These are phyloP conservation scores for Castanopsis chinensis DNA, from an alignment of 306 rosid species.

Conservation along the genomic window DNA sequence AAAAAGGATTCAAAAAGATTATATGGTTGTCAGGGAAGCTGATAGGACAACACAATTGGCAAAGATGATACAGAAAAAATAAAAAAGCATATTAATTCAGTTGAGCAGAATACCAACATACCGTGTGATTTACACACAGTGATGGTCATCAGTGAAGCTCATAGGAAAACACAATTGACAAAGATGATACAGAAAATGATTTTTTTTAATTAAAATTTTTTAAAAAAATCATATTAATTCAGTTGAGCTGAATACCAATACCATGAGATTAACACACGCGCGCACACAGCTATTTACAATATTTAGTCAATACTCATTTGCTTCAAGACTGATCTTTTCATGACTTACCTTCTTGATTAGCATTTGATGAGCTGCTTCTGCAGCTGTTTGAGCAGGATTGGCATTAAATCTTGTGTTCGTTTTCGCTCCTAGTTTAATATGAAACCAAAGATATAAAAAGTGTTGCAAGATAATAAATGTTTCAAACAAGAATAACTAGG, in stretches of 20 bases:
- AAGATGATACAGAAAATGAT: neutral
- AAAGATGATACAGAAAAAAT: no score
- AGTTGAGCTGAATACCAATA: neutral
- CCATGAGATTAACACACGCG: neutral
- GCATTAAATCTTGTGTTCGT: constrained; percentile 44
- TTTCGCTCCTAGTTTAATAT: constrained; percentile 43
- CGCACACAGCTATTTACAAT: neutral
- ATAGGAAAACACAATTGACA: neutral
- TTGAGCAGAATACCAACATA: no score
- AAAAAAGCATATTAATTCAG: no score
- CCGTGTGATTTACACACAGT: no score
- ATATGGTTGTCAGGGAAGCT: neutral
- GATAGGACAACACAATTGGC: no score
- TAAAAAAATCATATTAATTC: neutral
- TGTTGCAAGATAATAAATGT: constrained; percentile 4
- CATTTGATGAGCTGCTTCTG: constrained; percentile 67
- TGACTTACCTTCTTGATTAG: constrained; percentile 54
- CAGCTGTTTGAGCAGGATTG: constrained; percentile 74
- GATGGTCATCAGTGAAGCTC: neutral
- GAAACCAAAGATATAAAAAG: constrained; percentile 1
- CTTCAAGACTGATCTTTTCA: neutral
- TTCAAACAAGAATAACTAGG: neutral
- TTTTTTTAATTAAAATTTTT: no score
- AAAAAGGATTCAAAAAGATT: neutral
- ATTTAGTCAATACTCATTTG: neutral